Conservation (phyloP, 768 basidiomycete genomes). For the Lactarius tabidus region DNA sequence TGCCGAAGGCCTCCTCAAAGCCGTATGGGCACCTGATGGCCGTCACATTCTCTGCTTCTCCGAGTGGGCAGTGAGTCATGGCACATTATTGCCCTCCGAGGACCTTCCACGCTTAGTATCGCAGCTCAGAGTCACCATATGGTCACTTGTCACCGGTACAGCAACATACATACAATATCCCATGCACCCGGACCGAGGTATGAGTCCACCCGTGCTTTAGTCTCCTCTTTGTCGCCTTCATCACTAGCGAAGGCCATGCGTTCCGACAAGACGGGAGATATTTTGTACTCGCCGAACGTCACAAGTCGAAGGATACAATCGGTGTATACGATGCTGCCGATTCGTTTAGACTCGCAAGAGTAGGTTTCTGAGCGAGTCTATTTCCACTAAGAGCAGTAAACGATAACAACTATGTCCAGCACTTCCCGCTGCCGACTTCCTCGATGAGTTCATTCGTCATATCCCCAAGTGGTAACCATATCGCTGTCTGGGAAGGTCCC, state of each 20-base stretch:
- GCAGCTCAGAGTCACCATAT: conserved; percentile 81
- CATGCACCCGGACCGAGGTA: conserved; percentile 76
- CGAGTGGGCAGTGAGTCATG: conserved; percentile 79
- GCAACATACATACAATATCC: conserved; percentile 87
- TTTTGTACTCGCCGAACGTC: conserved; percentile 81
- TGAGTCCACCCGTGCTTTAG: conserved; percentile 8
- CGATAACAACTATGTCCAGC: conserved; percentile 41
- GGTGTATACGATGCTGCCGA: conserved; percentile 78
- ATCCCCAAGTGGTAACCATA: conserved; percentile 70
- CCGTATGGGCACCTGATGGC: conserved; percentile 89
- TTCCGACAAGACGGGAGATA: conserved; percentile 80
- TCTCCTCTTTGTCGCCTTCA: neutral
- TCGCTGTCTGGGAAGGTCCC: conserved; percentile 82
- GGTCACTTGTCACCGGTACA: conserved; percentile 71
- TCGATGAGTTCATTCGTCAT: conserved; percentile 67
- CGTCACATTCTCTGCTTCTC: conserved; percentile 84
- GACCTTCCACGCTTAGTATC: neutral
- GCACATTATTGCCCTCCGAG: neutral
- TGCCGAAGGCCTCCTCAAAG: conserved; percentile 78
- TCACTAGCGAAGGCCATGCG: conserved; percentile 52
- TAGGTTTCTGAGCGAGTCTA: conserved; percentile 35
- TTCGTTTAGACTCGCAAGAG: conserved; percentile 68
- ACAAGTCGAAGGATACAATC: conserved; percentile 83
- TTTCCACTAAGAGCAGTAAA: conserved; percentile 7
- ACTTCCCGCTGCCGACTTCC: conserved; percentile 75